Evolutionary conservation across 1,284 basidiomycete species (phyloP).

Genomic region (Pisolithus thermaeus): DNA sequence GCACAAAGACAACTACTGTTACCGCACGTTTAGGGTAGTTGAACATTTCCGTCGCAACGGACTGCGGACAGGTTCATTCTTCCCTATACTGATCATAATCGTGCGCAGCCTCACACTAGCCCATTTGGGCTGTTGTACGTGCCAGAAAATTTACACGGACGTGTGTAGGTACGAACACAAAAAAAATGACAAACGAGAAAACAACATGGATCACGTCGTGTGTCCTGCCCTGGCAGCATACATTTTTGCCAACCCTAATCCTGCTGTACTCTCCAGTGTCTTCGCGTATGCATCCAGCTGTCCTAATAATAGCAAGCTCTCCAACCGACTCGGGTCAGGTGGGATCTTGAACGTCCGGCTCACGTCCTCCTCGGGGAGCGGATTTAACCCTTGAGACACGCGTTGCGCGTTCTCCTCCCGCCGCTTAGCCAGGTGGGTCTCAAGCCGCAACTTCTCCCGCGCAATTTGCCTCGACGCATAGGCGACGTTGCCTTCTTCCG

Average conservation of each 20-base stretch:
- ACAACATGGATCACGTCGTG: slow-evolving; percentile 1
- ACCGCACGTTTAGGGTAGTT: too few relatives aligned
- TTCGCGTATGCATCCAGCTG: slow-evolving; percentile 83
- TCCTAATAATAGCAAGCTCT: slow-evolving; percentile 83
- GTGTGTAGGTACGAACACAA: too few relatives aligned
- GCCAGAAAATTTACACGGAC: too few relatives aligned
- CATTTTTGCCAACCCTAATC: slow-evolving; percentile 70
- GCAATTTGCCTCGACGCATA: slow-evolving; percentile 91
- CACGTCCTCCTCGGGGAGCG: slow-evolving; percentile 84
- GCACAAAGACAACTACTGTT: too few relatives aligned
- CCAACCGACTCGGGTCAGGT: slow-evolving; percentile 84
- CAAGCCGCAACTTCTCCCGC: slow-evolving; percentile 82
- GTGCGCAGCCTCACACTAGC: too few relatives aligned
- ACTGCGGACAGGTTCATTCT: too few relatives aligned
- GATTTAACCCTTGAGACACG: slow-evolving; percentile 78
- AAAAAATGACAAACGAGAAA: neutral
- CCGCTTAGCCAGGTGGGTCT: slow-evolving; percentile 75
- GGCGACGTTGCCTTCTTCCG: slow-evolving; percentile 90
- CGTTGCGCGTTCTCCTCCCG: slow-evolving; percentile 87
- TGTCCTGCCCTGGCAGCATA: slow-evolving; percentile 51
- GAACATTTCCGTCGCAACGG: too few relatives aligned
- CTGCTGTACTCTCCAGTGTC: slow-evolving; percentile 68
- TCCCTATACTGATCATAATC: too few relatives aligned
- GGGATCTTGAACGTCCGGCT: slow-evolving; percentile 83
- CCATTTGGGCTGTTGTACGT: too few relatives aligned